Evolutionary conservation across 768 basidiomycete species (phyloP), one percentile per base, ranked within the genome.

Genomic region (Trichaptum fuscoviolaceum): DNA sequence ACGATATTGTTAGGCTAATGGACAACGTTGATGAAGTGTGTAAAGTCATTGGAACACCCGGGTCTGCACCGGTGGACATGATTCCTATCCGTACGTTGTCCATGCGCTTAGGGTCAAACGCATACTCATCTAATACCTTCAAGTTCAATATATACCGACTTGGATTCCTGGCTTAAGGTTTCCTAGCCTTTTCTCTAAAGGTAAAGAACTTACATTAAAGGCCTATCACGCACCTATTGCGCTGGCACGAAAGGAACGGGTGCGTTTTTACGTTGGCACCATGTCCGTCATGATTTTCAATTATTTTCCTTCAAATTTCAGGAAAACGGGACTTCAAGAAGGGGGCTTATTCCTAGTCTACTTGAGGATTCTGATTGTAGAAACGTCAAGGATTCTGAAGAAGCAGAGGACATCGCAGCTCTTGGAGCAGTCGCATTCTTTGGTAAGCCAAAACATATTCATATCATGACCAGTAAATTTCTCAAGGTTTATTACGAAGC

Each of bases 1-100:
- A 84, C 71, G 67, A 66, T 15, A 79, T 79, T 69, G 66, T 84
- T 10, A 70, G 59, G 34, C 78, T 83, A 26, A 82, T 79, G 0
- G 76, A 82, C 36, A 64, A 64, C 18, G 69, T 66, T 5, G 65
- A 63, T 4, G 61, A 63, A 0, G 66, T 66, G 10, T 66, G 69
- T 24, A 63, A 66, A 5, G 62, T 58, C 24, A 65, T 62, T 7
- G 70, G 70, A 26, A 63, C 52, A 9, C 67, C 67, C 0, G 73
- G 68, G 1, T 66, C 70, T 4, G 68, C 68, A 58, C 58, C 71
- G 1, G 71, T 74, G 26, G 75, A 76, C 63, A 67, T 70, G 34
- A 52, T 71, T 25, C 73, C 73, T 2, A 57, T 64, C 30, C 61
- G 73, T 73, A 58, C 20, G 73, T 72, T 36, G 30, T 30, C 30